Conservation (phyloP, 352 stramenopile species). For the Lagenidium giganteum region DNA sequence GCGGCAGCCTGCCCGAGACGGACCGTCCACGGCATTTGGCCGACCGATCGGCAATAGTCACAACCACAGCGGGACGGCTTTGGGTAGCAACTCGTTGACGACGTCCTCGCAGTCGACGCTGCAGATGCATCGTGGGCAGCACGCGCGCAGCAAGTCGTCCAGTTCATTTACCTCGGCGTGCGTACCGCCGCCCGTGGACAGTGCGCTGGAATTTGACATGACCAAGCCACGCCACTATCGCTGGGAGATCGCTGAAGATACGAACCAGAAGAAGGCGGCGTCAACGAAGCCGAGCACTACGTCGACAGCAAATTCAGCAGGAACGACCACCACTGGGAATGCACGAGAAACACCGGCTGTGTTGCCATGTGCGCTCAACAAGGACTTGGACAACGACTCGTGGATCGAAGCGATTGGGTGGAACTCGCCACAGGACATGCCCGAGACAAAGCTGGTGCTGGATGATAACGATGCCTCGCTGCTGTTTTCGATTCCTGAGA, state of each 20-base stretch:
- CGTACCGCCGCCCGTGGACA: too few relatives aligned
- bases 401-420: conserved; percentile 62
- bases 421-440: conserved; percentile 63
- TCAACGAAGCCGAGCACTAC: too few relatives aligned
- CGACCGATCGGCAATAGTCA: conserved; percentile 2
- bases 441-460: conserved; percentile 51
- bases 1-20: too few relatives aligned
- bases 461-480: conserved; percentile 68
- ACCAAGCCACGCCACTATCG: conserved; percentile 52
- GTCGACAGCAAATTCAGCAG: too few relatives aligned
- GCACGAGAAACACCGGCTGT: not conserved
- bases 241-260: conserved; percentile 38
- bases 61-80: too few relatives aligned
- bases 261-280: too few relatives aligned
- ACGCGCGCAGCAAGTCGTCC: too few relatives aligned
- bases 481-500: conserved; percentile 61
- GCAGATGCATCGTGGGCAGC: conserved; percentile 21
- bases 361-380: conserved; percentile 38
- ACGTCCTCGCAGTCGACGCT: conserved; percentile 4
- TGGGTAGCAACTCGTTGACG: too few relatives aligned
- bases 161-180: conserved; percentile 9
- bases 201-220: conserved; percentile 78
- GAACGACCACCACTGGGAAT: too few relatives aligned
- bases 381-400: conserved; percentile 44
- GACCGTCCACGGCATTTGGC: too few relatives aligned